Conservation (phyloP, 257 asterid species). For the Cynanchum wilfordii region DNA sequence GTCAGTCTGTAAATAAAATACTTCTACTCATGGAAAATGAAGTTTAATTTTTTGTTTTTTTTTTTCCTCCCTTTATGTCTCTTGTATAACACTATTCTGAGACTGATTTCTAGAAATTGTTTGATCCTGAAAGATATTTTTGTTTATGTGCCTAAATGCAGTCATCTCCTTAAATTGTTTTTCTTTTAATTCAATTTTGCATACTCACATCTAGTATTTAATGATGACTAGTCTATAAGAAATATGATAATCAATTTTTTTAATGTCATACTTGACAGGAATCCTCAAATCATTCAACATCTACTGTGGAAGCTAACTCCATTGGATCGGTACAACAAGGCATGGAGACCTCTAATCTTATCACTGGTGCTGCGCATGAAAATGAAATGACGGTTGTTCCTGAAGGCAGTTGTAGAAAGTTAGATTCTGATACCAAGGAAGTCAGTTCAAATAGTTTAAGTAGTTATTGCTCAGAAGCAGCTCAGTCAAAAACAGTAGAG, state of each 20-base stretch:
- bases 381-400: background rate
- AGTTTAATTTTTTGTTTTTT: background rate
- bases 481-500: background rate
- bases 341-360: conserved; percentile 19
- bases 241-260: conserved; percentile 3
- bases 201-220: background rate
- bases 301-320: background rate
- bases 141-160: background rate
- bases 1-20: conserved; percentile 18
- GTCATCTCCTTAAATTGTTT: background rate
- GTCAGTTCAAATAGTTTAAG: conserved; percentile 6
- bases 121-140: background rate
- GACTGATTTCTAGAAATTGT: background rate
- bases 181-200: background rate
- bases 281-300: conserved; percentile 8
- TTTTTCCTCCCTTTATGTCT: background rate
- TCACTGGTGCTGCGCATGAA: conserved; percentile 10
- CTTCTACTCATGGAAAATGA: background rate
- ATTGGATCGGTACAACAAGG: background rate
- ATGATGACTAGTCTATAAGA: background rate
- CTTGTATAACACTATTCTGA: background rate
- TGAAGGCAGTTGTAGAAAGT: background rate
- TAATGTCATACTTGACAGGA: background rate
- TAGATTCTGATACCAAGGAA: background rate
- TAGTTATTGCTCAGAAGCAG: conserved; percentile 15